These are phyloP conservation scores for Psidium friedrichsthalianum DNA, from an alignment of 345 rosid species.

Conservation along the genomic window DNA sequence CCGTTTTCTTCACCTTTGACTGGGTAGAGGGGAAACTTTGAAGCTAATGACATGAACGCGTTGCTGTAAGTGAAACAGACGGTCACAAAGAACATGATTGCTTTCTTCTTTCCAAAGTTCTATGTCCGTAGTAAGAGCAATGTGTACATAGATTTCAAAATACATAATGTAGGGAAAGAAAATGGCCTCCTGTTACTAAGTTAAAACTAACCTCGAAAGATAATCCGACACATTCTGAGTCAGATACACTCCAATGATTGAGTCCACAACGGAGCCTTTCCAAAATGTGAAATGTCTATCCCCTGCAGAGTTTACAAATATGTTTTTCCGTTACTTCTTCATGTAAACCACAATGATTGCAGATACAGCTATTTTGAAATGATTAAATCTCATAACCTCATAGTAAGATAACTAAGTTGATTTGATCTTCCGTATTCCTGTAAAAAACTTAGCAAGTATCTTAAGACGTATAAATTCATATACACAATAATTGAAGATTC, in stretches of 20 bases:
- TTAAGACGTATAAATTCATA: neutral
- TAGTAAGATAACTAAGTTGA: neutral
- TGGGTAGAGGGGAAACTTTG: slow-evolving; percentile 22
- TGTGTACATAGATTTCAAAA: neutral
- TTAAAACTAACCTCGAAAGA: slow-evolving; percentile 40
- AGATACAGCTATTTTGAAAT: neutral
- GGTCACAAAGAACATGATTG: neutral
- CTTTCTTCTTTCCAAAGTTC: neutral
- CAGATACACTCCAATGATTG: slow-evolving; percentile 51
- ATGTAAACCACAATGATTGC: neutral
- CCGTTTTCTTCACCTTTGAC: neutral
- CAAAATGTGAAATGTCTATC: slow-evolving; percentile 43
- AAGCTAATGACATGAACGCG: slow-evolving; percentile 40
- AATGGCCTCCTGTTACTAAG: neutral
- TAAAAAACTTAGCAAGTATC: neutral
- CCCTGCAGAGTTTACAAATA: slow-evolving; percentile 15
- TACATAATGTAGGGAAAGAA: neutral
- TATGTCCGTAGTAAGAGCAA: neutral
- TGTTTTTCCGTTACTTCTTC: neutral
- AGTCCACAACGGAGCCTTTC: slow-evolving; percentile 65
- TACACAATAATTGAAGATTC: neutral
- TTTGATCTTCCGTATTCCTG: neutral
- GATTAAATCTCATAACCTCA: neutral
- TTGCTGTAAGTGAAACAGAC: slow-evolving; percentile 12
- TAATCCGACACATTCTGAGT: slow-evolving; percentile 53